Base-by-base conservation (phyloP, 2,329 filamentous ascomycete genomes). In the Colletotrichum tanaceti region DNA sequence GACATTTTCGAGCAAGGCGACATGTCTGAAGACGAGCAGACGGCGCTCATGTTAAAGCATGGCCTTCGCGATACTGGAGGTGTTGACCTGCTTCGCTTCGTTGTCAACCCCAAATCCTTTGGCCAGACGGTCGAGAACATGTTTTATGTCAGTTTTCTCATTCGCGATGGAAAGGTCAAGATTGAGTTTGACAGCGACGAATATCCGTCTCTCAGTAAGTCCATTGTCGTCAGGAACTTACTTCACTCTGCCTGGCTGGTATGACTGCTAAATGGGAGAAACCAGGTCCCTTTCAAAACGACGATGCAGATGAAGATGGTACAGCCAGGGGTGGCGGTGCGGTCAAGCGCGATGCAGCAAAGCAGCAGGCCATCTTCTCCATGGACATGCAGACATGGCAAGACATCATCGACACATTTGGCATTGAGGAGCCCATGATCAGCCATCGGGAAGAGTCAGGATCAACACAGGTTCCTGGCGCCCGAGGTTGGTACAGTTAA, bases 61-160 rank as follows among this genome's bases (percentile, higher is more conserved):
- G 87, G 90, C 2, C 82, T 97, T 16, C 86, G 89, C 14, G 84
- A 85, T 20, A 89, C 89, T 2, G 90, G 90, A 1, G 92, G 93
- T 18, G 87, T 97, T 4, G 89, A 92, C 58, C 80, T 98, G 14
- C 91, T 98, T 77, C 89, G 91, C 60, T 98, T 98, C 73, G 93
- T 94, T 47, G 87, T 98, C 71, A 97, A 99, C 73, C 96, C 96
- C 0, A 83, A 83, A 46, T 97, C 93, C 0, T 99, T 98, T 74
- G 93, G 93, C 0, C 96, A 99, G 79, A 97, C 94, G 0, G 90
- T 99, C 7, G 96, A 99, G 77, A 99, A 99, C 74, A 84, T 99
- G 74, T 99, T 99, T 79, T 98, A 98, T 77, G 88, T 97, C 73
- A 97, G 93, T 77, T 99, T 99, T 76, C 82, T 99, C 70, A 93